Evolutionary conservation across 805 yeast genomes (phyloP), one percentile per base, ranked within the genome.

Genomic region (Ogataea nitratoaversa): DNA sequence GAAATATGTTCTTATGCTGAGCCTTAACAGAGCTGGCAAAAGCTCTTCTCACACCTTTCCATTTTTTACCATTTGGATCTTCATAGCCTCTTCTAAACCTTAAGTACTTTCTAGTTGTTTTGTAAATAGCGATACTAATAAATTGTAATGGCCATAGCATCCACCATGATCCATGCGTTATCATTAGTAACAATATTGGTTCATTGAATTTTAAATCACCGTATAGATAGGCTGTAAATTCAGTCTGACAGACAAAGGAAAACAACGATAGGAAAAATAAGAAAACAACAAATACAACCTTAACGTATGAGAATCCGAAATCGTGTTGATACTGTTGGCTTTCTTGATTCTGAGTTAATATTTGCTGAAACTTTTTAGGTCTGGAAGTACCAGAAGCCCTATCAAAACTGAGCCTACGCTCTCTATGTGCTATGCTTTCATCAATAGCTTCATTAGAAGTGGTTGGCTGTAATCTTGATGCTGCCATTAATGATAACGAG

Each of bases 131-230:
- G 31, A 83, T 68, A 2, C 60, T 42, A 0, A 71, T 8, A 8
- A 79, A 72, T 56, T 87, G 95, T 5, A 74, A 36, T 0, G 90
- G 91, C 84, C 88, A 81, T 34, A 84, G 66, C 11, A 75, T 37
- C 71, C 79, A 67, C 95, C 93, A 84, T 9, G 82, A 74, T 2
- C 89, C 84, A 54, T 87, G 96, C 0, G 95, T 87, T 14, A 84
- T 61, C 39, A 70, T 60, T n/a, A 82, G 62, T 40, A 82, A 63
- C 19, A 86, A 59, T 18, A 85, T 67, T 0, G 96, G 95, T 54
- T 86, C 89, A 37, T 72, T 57, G 59, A 78, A 87, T 3, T 71
- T 73, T 19, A 70, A 57, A 7, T 66, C 56, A 23, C 69, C 65
- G 54, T 85, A 82, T 5, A 87, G 70, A 41, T 79, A 79, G 6